Conservation (phyloP, 495 filamentous ascomycete species). For the Aspergillus sparsus region DNA sequence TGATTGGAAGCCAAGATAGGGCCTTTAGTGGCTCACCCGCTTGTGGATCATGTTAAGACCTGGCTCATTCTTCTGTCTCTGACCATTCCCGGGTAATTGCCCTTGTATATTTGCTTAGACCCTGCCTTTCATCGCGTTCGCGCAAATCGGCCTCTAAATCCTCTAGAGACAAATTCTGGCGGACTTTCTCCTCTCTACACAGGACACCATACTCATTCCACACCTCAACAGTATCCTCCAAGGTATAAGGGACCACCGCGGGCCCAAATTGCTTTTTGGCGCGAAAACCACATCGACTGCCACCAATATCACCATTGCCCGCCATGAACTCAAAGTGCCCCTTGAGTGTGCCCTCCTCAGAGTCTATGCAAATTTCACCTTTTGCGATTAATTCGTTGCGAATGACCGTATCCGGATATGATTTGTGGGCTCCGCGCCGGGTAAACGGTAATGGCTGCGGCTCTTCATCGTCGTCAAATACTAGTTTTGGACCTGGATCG, state of each 20-base stretch:
- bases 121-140: background rate
- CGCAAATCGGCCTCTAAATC: constrained; percentile 4
- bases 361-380: constrained; percentile 13
- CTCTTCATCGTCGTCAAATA: constrained; percentile 2
- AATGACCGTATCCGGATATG: background rate
- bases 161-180: constrained; percentile 1
- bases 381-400: constrained; percentile 5
- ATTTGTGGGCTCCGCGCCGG: constrained; percentile 3
- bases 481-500: constrained; percentile 11
- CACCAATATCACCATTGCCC: constrained; percentile 7
- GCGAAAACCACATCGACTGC: background rate
- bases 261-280: constrained; percentile 5
- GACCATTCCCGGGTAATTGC: too few relatives aligned
- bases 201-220: constrained; percentile 7
- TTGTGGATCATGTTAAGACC: too few relatives aligned
- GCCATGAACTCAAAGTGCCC: constrained; percentile 14
- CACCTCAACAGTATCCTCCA: constrained; percentile 15
- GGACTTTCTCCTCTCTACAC: background rate
- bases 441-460: constrained; percentile 9
- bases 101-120: too few relatives aligned
- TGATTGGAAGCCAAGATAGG: too few relatives aligned
- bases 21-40: too few relatives aligned
- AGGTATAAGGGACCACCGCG: constrained; percentile 4
- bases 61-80: too few relatives aligned
- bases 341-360: background rate